Evolutionary conservation across 1,139 yeast genomes (phyloP).

Genomic region (Suhomyces anneliseae): DNA sequence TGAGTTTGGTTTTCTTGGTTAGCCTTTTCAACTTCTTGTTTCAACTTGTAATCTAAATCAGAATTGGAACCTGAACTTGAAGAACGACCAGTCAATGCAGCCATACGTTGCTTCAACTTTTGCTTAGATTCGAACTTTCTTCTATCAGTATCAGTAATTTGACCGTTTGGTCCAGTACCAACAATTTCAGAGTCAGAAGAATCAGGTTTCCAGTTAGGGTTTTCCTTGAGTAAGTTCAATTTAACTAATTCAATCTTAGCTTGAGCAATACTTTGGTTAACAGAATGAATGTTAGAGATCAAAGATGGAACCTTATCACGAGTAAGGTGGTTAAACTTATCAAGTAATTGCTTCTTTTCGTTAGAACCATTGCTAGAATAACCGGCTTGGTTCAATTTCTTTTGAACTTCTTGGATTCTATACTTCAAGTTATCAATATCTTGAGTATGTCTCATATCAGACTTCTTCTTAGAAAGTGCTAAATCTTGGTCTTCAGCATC

Average conservation of each 20-base stretch:
- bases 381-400: constrained; percentile 36
- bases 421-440: constrained; percentile 66
- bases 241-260: constrained; percentile 66
- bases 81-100: constrained; percentile 77
- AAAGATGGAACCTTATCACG: constrained; percentile 67
- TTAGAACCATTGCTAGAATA: constrained; percentile 33
- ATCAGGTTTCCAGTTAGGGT: constrained; percentile 57
- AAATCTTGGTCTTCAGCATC: constrained; percentile 67
- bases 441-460: constrained; percentile 29
- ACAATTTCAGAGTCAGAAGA: constrained; percentile 54
- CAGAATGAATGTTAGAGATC: constrained; percentile 56
- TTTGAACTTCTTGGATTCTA: constrained; percentile 58
- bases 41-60: constrained; percentile 55
- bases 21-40: constrained; percentile 55
- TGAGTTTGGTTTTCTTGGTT: constrained; percentile 56
- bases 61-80: constrained; percentile 45
- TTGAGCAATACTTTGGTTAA: constrained; percentile 68
- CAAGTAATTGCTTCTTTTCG: constrained; percentile 44
- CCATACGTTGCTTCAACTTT: constrained; percentile 79
- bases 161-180: constrained; percentile 87
- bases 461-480: constrained; percentile 18
- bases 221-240: constrained; percentile 51
- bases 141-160: constrained; percentile 77
- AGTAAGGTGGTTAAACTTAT: constrained; percentile 55
- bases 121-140: constrained; percentile 79